Conservation (phyloP, 805 yeast species). For the Debaryomyces castellii region DNA sequence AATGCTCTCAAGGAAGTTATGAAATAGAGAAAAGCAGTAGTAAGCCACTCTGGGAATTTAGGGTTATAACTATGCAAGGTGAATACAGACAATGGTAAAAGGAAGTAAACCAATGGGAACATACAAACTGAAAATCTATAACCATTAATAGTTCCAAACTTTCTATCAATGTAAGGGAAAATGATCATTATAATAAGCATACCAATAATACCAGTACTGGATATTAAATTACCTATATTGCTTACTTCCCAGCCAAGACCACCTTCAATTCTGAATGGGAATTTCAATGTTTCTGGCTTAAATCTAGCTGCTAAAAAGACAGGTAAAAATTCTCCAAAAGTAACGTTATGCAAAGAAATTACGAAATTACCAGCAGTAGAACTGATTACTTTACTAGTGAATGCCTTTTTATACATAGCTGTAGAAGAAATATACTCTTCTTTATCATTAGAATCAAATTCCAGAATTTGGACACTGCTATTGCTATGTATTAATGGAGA, state of each 20-base stretch:
- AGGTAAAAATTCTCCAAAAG: conserved; percentile 56
- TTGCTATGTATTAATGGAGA: conserved; percentile 5
- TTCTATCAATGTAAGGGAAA: conserved; percentile 52
- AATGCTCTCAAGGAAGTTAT: conserved; percentile 27
- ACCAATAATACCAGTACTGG: conserved; percentile 55
- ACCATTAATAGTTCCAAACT: conserved; percentile 44
- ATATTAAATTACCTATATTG: conserved; percentile 50
- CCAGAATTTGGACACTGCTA: conserved; percentile 5
- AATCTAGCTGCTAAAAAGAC: conserved; percentile 45
- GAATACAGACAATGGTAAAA: conserved; percentile 49
- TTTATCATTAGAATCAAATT: not conserved
- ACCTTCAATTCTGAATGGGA: conserved; percentile 51
- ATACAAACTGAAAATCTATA: conserved; percentile 38
- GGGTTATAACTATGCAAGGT: conserved; percentile 35
- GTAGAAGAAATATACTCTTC: conserved; percentile 4
- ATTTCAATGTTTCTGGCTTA: conserved; percentile 26
- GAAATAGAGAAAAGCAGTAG: conserved; percentile 24
- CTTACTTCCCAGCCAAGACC: conserved; percentile 50
- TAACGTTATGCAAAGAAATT: conserved; percentile 47
- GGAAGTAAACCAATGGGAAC: conserved; percentile 46
- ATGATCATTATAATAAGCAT: conserved; percentile 47
- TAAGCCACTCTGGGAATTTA: conserved; percentile 20
- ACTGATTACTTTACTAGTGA: conserved; percentile 29
- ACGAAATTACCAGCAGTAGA: conserved; percentile 38
- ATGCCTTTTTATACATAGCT: conserved; percentile 19